A percentile compares a stretch with the other conserved stretches of the same genome.
phyloP scores from a whole-genome alignment of 768 basidiomycete species.

The Suillus variegatus region DNA sequence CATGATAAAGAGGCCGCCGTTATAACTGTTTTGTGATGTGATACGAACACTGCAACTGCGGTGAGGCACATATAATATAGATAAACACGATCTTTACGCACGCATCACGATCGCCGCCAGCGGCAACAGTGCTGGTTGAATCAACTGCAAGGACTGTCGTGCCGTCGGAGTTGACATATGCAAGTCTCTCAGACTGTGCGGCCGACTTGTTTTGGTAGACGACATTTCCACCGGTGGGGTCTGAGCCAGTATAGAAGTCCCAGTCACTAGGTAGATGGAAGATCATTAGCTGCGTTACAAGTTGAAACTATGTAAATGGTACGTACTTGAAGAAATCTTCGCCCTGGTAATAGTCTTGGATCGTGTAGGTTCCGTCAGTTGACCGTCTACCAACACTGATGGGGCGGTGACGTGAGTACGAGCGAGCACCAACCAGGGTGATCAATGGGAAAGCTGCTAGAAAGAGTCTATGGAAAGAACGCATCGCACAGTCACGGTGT shows the following conservation, averaged over 20 bases:
- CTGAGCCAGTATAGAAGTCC: conserved; percentile 61
- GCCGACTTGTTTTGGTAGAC: conserved; percentile 51
- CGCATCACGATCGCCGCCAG: conserved; percentile 58
- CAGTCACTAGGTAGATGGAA: conserved; percentile 47
- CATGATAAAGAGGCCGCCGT: conserved; percentile 68
- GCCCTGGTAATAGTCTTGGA: conserved; percentile 47
- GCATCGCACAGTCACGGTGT: conserved; percentile 24
- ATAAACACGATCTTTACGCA: conserved; percentile 22
- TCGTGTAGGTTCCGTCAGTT: conserved; percentile 31
- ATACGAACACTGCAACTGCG: conserved; percentile 59
- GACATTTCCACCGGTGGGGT: conserved; percentile 77
- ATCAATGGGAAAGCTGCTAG: conserved; percentile 32
- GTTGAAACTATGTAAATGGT: background rate
- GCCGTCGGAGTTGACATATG: conserved; percentile 61
- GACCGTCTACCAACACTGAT: conserved; percentile 17
- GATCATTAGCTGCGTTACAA: background rate
- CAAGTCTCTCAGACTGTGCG: conserved; percentile 54
- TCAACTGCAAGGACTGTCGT: conserved; percentile 67
- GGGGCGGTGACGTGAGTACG: conserved; percentile 29
- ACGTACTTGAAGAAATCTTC: conserved; percentile 62
- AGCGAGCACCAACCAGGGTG: conserved; percentile 37
- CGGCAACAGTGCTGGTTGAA: conserved; percentile 45
- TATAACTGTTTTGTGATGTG: conserved; percentile 59
- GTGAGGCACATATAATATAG: conserved; percentile 3
- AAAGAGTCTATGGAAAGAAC: conserved; percentile 31